Conservation (phyloP, 177 flowering plant genomes). For the Vitis hybrid region DNA sequence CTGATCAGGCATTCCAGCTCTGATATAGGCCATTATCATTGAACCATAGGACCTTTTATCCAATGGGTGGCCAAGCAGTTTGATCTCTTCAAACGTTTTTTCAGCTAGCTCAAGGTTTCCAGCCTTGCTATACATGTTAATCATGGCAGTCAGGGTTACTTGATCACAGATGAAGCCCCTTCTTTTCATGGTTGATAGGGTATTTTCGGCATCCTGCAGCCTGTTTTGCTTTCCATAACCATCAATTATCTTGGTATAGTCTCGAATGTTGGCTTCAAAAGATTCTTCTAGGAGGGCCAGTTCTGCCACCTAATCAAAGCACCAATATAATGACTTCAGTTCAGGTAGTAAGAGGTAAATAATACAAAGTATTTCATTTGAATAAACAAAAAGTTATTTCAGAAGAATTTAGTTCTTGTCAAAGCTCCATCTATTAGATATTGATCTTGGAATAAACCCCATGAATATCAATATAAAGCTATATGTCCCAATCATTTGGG, state of each 20-base stretch:
- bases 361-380: too few species aligned
- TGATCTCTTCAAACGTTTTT: conserved; percentile 68
- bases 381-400: too few species aligned
- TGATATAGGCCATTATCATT: conserved; percentile 85
- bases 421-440: too few species aligned
- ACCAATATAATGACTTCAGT: too few species aligned
- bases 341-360: too few species aligned
- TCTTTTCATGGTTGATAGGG: conserved; percentile 48
- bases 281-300: conserved; percentile 68
- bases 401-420: too few species aligned
- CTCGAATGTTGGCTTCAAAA: conserved; percentile 80
- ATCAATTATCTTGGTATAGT: conserved; percentile 81
- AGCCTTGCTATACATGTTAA: conserved; percentile 86
- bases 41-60: conserved; percentile 82
- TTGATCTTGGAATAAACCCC: too few species aligned
- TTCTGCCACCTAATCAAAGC: conserved; percentile 53
- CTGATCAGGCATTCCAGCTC: conserved; percentile 59
- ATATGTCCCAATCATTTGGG: too few species aligned
- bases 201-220: conserved; percentile 59
- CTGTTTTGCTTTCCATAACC: conserved; percentile 55
- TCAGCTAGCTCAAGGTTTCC: conserved; percentile 63
- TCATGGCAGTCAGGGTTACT: conserved; percentile 64
- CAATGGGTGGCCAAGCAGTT: conserved; percentile 60
- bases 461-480: too few species aligned
- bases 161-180: conserved; percentile 77